A percentile compares a stretch with the other conserved stretches of the same genome.
Conservation (phyloP, 306 rosid genomes). For the Herpetospermum pedunculosum region DNA sequence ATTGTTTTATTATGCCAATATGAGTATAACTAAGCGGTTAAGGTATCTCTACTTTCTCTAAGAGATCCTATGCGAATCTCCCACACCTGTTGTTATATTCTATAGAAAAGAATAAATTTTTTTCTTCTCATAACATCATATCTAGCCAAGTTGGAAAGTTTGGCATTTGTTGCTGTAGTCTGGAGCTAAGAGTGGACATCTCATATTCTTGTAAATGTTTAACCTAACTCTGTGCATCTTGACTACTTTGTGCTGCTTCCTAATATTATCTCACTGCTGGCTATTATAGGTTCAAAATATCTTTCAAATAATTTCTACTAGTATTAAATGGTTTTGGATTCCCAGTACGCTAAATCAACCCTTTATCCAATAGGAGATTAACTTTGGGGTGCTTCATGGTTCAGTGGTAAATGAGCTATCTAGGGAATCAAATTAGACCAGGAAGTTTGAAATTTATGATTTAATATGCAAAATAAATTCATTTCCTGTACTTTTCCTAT, state of each 20-base stretch:
- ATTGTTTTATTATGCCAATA: background rate
- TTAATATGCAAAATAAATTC: background rate
- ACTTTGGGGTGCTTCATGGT: background rate
- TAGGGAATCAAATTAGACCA: background rate
- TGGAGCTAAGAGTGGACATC: background rate
- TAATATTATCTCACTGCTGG: background rate
- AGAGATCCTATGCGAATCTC: background rate
- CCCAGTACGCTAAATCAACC: background rate
- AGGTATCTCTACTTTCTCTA: background rate
- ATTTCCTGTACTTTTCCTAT: background rate
- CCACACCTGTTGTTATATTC: background rate
- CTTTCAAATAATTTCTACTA: background rate
- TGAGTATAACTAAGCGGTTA: background rate
- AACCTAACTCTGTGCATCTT: background rate
- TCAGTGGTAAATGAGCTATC: background rate
- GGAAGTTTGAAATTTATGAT: background rate
- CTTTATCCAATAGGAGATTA: background rate
- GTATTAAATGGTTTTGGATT: background rate
- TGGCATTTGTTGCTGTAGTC: background rate
- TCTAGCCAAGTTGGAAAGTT: background rate
- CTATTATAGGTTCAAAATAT: background rate
- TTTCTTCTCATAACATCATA: slow-evolving; percentile 1
- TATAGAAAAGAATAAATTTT: background rate
- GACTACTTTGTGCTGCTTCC: background rate
- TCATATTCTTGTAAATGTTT: background rate